Conservation (phyloP, 495 filamentous ascomycete species). For the Peziza echinospora region DNA sequence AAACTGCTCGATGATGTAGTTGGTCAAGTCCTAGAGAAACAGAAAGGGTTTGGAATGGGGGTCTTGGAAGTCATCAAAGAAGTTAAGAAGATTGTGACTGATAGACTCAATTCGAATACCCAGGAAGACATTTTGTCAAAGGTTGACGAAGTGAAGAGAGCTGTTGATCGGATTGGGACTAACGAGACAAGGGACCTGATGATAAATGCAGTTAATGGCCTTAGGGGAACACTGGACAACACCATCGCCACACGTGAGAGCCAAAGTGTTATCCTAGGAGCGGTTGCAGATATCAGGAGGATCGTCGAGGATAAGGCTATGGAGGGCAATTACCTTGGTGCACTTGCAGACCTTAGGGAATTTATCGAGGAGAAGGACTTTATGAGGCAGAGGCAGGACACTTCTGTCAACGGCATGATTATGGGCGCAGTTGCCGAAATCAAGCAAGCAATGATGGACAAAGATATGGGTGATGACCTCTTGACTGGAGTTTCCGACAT, state of each 20-base stretch:
- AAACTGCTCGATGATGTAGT: neutral
- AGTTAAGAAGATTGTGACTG: neutral
- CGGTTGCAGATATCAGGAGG: slow-evolving; percentile 41
- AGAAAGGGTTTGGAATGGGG: neutral
- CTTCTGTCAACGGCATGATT: neutral
- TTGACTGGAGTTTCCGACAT: neutral
- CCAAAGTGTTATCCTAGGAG: neutral
- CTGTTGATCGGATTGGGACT: neutral
- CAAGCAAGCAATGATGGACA: neutral
- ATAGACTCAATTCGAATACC: neutral
- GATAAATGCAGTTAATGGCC: neutral
- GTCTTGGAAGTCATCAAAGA: neutral
- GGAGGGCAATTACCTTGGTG: neutral
- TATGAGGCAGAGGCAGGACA: neutral
- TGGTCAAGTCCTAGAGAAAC: neutral
- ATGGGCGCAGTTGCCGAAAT: neutral
- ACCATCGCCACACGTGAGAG: neutral
- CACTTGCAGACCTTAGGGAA: neutral
- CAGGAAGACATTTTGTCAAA: neutral
- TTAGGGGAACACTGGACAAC: neutral
- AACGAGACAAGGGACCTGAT: neutral
- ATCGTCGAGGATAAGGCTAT: slow-evolving; percentile 40
- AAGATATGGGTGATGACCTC: neutral
- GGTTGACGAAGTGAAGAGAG: neutral
- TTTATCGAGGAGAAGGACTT: neutral